Percentiles rank a stretch among this genome's conserved stretches.
These are phyloP conservation scores for Acer campestre DNA, from an alignment of 345 rosid genomes.

Conservation along the genomic window DNA sequence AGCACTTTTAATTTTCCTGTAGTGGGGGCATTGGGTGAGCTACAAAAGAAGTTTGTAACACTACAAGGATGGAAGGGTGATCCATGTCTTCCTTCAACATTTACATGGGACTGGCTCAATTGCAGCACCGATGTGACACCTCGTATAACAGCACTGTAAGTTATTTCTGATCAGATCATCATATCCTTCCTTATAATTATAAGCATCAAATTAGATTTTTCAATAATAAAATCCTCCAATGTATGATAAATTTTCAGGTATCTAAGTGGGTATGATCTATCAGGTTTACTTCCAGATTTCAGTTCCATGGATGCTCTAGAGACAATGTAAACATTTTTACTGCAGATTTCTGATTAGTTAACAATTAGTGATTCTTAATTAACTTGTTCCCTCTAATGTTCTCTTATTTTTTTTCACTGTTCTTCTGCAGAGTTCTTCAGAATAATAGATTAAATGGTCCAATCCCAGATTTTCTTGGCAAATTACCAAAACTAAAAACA, in stretches of 20 bases:
- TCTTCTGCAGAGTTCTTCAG: slow-evolving; percentile 21
- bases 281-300: slow-evolving; percentile 26
- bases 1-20: not conserved
- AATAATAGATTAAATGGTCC: slow-evolving; percentile 24
- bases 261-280: slow-evolving; percentile 26
- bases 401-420: too few species aligned
- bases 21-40: slow-evolving; percentile 34
- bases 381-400: too few species aligned
- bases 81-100: slow-evolving; percentile 49
- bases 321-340: slow-evolving; percentile 18
- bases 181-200: not conserved
- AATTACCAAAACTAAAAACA: slow-evolving; percentile 9
- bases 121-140: slow-evolving; percentile 31
- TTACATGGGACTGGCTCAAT: slow-evolving; percentile 49
- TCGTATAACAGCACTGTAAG: slow-evolving; percentile 44
- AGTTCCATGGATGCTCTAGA: slow-evolving; percentile 28
- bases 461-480: slow-evolving; percentile 33
- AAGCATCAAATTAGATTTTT: not conserved
- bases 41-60: slow-evolving; percentile 16
- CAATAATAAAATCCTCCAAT: not conserved
- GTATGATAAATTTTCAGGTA: slow-evolving; percentile 21
- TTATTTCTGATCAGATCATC: not conserved
- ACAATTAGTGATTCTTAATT: too few species aligned
- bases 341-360: too few species aligned
- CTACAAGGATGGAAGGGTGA: slow-evolving; percentile 41